Evolutionary conservation across 2,329 filamentous ascomycete genomes (phyloP).

Genomic region (Aspergillus piperis): DNA sequence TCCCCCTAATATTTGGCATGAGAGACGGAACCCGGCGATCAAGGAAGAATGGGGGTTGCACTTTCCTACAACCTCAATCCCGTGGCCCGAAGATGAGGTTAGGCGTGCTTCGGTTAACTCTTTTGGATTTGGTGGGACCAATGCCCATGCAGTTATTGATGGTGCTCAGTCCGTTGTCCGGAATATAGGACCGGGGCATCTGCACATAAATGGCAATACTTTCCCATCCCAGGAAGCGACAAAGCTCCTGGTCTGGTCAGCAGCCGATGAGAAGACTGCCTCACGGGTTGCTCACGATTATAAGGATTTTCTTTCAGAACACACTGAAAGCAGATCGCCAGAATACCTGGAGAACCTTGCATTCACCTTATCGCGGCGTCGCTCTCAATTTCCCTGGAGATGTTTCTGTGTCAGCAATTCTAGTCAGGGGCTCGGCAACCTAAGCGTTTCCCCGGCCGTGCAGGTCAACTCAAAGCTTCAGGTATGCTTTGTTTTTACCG

Average conservation of each 20-base stretch:
- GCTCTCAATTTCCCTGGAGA: background rate
- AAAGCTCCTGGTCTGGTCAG: background rate
- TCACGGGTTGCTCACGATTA: background rate
- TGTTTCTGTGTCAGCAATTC: background rate
- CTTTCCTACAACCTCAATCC: no score
- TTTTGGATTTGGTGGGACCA: no score
- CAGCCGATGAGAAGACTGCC: background rate
- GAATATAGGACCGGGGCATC: no score
- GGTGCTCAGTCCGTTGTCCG: no score
- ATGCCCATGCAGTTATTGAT: no score
- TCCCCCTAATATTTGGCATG: no score
- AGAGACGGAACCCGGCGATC: no score
- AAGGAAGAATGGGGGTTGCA: no score
- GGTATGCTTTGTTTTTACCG: background rate
- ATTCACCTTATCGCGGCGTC: background rate
- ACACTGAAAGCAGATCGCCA: background rate
- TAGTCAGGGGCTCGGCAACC: background rate
- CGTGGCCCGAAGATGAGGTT: no score
- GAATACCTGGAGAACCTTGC: background rate
- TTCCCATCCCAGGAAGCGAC: no score
- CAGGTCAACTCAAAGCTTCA: background rate
- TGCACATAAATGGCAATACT: no score
- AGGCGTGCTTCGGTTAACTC: no score
- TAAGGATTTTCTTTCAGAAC: background rate
- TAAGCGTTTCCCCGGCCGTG: background rate